These are phyloP conservation scores for Xerocomus tenax DNA, from an alignment of 1,284 basidiomycete genomes.

Conservation along the genomic window DNA sequence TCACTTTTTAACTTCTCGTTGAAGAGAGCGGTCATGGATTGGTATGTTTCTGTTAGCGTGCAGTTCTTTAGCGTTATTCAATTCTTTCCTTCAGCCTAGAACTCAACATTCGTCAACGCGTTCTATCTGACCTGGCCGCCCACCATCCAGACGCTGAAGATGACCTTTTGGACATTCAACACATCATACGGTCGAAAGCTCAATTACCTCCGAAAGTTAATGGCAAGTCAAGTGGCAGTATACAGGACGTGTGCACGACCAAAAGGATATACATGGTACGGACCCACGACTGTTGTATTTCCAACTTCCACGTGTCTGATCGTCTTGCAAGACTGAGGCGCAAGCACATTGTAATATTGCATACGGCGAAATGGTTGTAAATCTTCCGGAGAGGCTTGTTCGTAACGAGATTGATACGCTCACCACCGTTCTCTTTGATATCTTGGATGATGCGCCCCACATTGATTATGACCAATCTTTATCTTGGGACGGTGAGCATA, in stretches of 20 bases:
- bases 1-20: not conserved
- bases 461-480: conserved; percentile 70
- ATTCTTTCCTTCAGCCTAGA: conserved; percentile 44
- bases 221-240: not conserved
- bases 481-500: conserved; percentile 61
- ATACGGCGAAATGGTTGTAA: conserved; percentile 64
- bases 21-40: conserved; percentile 20
- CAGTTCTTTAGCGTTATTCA: not conserved
- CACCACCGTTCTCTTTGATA: conserved; percentile 51
- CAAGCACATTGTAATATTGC: conserved; percentile 69
- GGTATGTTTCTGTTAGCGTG: conserved; percentile 16
- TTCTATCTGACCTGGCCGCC: conserved; percentile 71
- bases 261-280: conserved; percentile 24
- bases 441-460: conserved; percentile 60
- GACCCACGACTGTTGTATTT: not conserved
- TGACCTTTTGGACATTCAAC: conserved; percentile 42
- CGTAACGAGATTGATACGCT: conserved; percentile 41
- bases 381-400: conserved; percentile 50
- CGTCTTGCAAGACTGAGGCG: conserved; percentile 41
- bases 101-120: conserved; percentile 71
- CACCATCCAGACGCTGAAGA: conserved; percentile 48
- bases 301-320: conserved; percentile 8
- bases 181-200: conserved; percentile 55
- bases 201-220: conserved; percentile 26
- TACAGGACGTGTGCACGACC: not conserved